Evolutionary conservation across 2,329 filamentous ascomycete genomes (phyloP).

Genomic region (Penicillium paneum): DNA sequence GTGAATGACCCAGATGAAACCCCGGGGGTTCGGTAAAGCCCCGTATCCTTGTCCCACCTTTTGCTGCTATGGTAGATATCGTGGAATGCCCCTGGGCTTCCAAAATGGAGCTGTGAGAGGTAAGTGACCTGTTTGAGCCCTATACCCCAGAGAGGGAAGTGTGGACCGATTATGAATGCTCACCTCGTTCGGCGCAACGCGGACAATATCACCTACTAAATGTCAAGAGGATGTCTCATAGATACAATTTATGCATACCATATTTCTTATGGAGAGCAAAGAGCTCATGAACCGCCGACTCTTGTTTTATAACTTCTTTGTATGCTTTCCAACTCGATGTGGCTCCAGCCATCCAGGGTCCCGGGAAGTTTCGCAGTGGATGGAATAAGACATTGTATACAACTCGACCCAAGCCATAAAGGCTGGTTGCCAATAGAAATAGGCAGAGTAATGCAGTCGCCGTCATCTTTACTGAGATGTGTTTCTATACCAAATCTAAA

Average conservation of each 20-base stretch:
- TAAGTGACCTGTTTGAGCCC: not conserved
- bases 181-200: not conserved
- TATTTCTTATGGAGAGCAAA: not conserved
- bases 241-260: not conserved
- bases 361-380: constrained; percentile 12
- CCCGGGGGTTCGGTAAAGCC: constrained; percentile 10
- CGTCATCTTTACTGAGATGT: not conserved
- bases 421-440: not conserved
- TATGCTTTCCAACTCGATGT: constrained; percentile 13
- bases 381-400: constrained; percentile 11
- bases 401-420: not conserved
- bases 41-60: constrained; percentile 12
- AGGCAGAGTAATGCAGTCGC: not conserved
- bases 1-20: constrained; percentile 8
- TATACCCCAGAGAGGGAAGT: not conserved
- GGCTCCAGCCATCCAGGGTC: constrained; percentile 10
- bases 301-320: constrained; percentile 10
- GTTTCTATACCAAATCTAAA: not conserved
- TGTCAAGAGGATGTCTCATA: not conserved
- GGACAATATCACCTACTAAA: constrained; percentile 1
- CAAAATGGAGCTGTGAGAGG: constrained; percentile 8
- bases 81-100: constrained; percentile 8
- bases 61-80: constrained; percentile 12
- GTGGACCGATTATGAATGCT: not conserved
- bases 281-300: constrained; percentile 5